phyloP scores from a whole-genome alignment of 2,329 filamentous ascomycete species.

The Colletotrichum sp. region DNA sequence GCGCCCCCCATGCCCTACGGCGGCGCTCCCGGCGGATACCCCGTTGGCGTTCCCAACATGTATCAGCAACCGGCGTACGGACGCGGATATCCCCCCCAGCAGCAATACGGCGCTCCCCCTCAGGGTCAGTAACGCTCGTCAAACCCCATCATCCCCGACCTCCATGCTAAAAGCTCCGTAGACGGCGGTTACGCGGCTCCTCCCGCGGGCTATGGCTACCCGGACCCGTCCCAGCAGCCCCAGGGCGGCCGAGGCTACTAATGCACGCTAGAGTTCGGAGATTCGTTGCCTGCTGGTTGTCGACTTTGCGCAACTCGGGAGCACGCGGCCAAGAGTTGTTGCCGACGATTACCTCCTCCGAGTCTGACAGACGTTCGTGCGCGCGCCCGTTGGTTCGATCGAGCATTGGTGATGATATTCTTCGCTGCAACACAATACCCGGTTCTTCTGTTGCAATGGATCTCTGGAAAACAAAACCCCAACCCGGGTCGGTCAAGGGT shows the following conservation, averaged over 20 bases:
- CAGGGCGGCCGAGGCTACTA: conserved; percentile 48
- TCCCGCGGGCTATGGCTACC: conserved; percentile 46
- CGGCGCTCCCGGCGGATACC: conserved; percentile 34
- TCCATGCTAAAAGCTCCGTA: not conserved
- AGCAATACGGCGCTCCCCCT: conserved; percentile 38
- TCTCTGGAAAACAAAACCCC: conserved; percentile 23
- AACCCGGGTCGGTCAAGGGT: conserved; percentile 19
- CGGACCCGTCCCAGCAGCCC: conserved; percentile 45
- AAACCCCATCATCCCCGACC: not conserved
- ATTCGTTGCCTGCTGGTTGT: conserved; percentile 22
- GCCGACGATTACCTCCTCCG: conserved; percentile 21
- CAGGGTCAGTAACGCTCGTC: conserved; percentile 38
- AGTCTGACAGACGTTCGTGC: conserved; percentile 22
- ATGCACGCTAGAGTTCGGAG: conserved; percentile 21
- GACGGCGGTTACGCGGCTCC: conserved; percentile 18
- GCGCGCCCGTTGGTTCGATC: conserved; percentile 26
- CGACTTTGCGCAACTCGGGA: conserved; percentile 11
- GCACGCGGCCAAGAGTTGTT: conserved; percentile 16
- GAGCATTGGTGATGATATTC: conserved; percentile 24
- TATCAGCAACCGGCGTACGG: conserved; percentile 46
- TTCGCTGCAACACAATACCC: conserved; percentile 26
- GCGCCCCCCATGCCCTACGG: conserved; percentile 37
- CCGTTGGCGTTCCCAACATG: conserved; percentile 38
- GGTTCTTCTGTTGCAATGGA: conserved; percentile 25
- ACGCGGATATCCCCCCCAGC: conserved; percentile 47